Base-by-base conservation (phyloP, 2,329 filamentous ascomycete genomes). In the Colletotrichum sp. region DNA sequence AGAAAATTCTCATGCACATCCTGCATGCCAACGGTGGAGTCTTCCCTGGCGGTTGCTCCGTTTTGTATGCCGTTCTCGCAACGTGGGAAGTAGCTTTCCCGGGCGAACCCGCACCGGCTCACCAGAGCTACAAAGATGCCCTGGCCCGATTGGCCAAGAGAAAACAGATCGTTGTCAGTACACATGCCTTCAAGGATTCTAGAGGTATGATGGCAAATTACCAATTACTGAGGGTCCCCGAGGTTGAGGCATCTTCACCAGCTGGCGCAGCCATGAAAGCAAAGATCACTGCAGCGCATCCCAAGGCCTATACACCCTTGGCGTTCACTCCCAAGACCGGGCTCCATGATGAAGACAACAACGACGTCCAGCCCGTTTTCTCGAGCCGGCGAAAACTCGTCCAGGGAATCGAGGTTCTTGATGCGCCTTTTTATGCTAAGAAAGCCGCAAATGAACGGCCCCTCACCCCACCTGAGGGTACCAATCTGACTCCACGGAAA, bases 21-120 rank as follows among this genome's bases (percentile, higher is more conserved):
- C 80, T 89, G 15, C 80, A 83, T 55, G 79, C 81, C 30, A 87
- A 84, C 60, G 79, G 80, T 3, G 89, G 89, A 0, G 87, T 88
- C 2, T 88, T 91, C 60, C 88, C 90, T 2, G 88, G 88, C 18
- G 88, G 88, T 28, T 84, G 86, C 55, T 83, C 88, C 5, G 80
- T 91, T 6, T 90, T 88, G 83, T 86, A 87, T 72, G 87, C 87
- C 3, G 79, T 90, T 6, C 83, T 85, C 16, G 83, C 83, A 12
- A 80, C 87, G 9, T 92, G 89, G 86, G 80, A 83, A 12, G 82
- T 82, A n/a, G 80, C 81, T 9, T 88, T 87, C 58, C 78, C 81
- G 2, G 82, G 81, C 39, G 82, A 88, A 55, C 80, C 83, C 6
- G 83, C 85, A 28, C 90, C 86, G 3, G 84, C 82, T 34, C 83